A percentile compares a stretch with the other conserved stretches of the same genome.
Conservation (phyloP, 176 grass and related monocot genomes). For the Tillandsia fasciculata region DNA sequence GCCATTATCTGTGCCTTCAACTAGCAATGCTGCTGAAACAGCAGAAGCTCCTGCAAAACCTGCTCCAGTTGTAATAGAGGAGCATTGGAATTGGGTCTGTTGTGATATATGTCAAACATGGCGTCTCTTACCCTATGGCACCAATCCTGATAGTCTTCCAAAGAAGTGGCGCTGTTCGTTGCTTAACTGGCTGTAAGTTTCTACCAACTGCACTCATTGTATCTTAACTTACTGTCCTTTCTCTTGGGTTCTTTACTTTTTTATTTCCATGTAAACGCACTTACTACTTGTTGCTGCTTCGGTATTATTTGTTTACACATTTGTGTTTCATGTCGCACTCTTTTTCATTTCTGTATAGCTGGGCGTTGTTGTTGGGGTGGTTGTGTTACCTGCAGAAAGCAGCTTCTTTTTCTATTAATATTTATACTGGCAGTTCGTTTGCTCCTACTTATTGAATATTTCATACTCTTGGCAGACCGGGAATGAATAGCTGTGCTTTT, state of each 20-base stretch:
- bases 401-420: constrained; percentile 21
- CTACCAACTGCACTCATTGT: constrained; percentile 14
- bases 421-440: constrained; percentile 2
- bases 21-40: constrained; percentile 33
- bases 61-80: constrained; percentile 59
- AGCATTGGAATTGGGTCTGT: constrained; percentile 93
- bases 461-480: constrained; percentile 42
- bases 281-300: background rate
- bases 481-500: constrained; percentile 79
- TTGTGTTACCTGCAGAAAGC: background rate
- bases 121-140: constrained; percentile 88
- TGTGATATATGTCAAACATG: constrained; percentile 95
- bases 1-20: constrained; percentile 34
- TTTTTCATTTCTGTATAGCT: background rate
- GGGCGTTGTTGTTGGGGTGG: background rate
- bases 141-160: constrained; percentile 49
- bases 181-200: constrained; percentile 94
- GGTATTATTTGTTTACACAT: constrained; percentile 1
- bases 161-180: constrained; percentile 92
- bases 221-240: background rate
- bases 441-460: background rate
- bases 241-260: constrained; percentile 7
- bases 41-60: constrained; percentile 30
- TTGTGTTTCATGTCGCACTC: background rate
- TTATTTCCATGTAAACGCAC: background rate